phyloP scores from a whole-genome alignment of 2,329 filamentous ascomycete species.

The Huntiella savannae region DNA sequence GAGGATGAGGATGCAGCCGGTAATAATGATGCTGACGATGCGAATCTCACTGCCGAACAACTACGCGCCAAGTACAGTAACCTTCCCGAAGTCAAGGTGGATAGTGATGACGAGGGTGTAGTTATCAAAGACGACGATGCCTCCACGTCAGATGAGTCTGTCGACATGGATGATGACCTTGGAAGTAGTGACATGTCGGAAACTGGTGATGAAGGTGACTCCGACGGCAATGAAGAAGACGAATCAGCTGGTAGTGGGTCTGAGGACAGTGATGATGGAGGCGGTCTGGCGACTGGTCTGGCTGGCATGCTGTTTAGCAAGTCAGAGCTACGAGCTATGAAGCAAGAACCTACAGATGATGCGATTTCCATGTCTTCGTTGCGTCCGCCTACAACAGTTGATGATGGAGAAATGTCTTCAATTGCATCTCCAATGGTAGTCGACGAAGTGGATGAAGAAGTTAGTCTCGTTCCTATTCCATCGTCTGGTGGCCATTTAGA shows the following conservation, averaged over 20 bases:
- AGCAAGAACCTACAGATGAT: constrained; percentile 18
- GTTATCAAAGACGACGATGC: constrained; percentile 15
- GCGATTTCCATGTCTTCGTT: not conserved
- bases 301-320: constrained; percentile 41
- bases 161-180: constrained; percentile 27
- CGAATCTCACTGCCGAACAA: constrained; percentile 49
- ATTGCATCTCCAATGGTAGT: constrained; percentile 1
- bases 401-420: not conserved
- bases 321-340: constrained; percentile 34
- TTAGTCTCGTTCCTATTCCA: constrained; percentile 11
- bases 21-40: constrained; percentile 34
- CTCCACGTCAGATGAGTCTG: constrained; percentile 16
- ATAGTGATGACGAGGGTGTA: not conserved
- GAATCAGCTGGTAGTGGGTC: constrained; percentile 23
- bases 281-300: constrained; percentile 27
- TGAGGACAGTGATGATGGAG: constrained; percentile 19
- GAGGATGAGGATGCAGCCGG: constrained; percentile 39
- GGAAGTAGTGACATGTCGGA: constrained; percentile 24
- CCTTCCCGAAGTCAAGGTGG: constrained; percentile 24
- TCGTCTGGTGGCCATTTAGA: too few species aligned
- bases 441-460: constrained; percentile 13
- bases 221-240: constrained; percentile 27
- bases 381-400: not conserved
- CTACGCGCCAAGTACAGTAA: constrained; percentile 49
- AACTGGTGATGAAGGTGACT: constrained; percentile 26